These are phyloP conservation scores for Knoxdaviesia proteae DNA, from an alignment of 2,329 filamentous ascomycete genomes.

Conservation along the genomic window DNA sequence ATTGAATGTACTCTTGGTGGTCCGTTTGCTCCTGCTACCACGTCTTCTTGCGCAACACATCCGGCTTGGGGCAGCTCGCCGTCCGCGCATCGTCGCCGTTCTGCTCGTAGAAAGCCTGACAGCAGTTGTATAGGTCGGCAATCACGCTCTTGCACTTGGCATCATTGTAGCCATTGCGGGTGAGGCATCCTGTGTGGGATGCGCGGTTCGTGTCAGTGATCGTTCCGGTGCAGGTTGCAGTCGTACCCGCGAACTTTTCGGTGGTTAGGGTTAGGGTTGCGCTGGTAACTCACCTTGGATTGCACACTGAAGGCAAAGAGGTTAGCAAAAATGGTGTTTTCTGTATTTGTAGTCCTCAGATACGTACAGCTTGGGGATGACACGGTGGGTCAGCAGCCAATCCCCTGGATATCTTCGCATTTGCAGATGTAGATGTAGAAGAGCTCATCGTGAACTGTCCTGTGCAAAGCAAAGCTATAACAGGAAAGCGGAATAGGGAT, in stretches of 20 bases:
- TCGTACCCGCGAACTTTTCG: too few relatives aligned
- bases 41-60: conserved; percentile 35
- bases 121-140: conserved; percentile 82
- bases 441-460: too few relatives aligned
- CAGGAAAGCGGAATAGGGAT: too few relatives aligned
- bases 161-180: conserved; percentile 69
- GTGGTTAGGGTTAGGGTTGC: not conserved
- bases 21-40: conserved; percentile 46
- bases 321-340: conserved; percentile 2
- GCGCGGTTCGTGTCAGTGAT: not conserved
- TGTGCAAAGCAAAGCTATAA: too few relatives aligned
- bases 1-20: conserved; percentile 2
- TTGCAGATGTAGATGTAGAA: too few relatives aligned
- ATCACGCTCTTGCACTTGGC: conserved; percentile 59
- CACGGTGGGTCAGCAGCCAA: conserved; percentile 48
- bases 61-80: conserved; percentile 69
- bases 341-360: not conserved
- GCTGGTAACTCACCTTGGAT: conserved; percentile 51
- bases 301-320: conserved; percentile 42
- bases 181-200: conserved; percentile 47
- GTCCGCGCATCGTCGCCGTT: conserved; percentile 58
- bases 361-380: conserved; percentile 58
- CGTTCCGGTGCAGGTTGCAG: too few relatives aligned
- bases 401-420: not conserved
- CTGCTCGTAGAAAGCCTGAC: conserved; percentile 65